Conservation (phyloP, 495 filamentous ascomycete species). For the Jackrogersella minutella region DNA sequence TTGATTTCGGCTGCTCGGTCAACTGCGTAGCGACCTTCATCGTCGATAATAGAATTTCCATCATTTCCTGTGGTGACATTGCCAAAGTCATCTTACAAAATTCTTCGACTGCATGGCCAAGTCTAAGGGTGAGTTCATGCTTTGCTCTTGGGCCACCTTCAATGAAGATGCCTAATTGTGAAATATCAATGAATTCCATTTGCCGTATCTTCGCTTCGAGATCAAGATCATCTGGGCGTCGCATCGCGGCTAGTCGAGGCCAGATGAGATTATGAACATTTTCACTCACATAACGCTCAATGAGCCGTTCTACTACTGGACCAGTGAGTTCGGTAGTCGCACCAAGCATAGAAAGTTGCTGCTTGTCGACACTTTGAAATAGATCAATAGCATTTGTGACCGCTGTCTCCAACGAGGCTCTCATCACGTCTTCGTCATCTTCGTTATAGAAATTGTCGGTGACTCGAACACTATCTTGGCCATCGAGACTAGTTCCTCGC, state of each 20-base stretch:
- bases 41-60: conserved; percentile 84
- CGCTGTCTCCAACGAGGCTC: conserved; percentile 84
- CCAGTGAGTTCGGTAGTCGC: conserved; percentile 95
- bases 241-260: conserved; percentile 79
- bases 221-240: conserved; percentile 84
- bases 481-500: conserved; percentile 34
- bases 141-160: conserved; percentile 76
- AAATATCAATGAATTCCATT: conserved; percentile 93
- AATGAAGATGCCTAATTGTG: conserved; percentile 87
- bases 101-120: conserved; percentile 82
- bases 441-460: conserved; percentile 64
- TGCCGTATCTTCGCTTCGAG: conserved; percentile 88
- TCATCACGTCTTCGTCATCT: conserved; percentile 88
- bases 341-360: conserved; percentile 89
- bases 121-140: conserved; percentile 71
- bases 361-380: conserved; percentile 94
- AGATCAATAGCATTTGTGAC: conserved; percentile 94
- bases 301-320: conserved; percentile 86
- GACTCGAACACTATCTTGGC: conserved; percentile 30
- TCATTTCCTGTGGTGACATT: conserved; percentile 92
- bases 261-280: conserved; percentile 89
- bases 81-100: conserved; percentile 87
- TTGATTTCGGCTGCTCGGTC: conserved; percentile 48
- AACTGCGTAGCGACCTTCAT: conserved; percentile 80
- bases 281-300: conserved; percentile 94